Conservation (phyloP, 108 stramenopile species). For the Schizochytrium sp. region DNA sequence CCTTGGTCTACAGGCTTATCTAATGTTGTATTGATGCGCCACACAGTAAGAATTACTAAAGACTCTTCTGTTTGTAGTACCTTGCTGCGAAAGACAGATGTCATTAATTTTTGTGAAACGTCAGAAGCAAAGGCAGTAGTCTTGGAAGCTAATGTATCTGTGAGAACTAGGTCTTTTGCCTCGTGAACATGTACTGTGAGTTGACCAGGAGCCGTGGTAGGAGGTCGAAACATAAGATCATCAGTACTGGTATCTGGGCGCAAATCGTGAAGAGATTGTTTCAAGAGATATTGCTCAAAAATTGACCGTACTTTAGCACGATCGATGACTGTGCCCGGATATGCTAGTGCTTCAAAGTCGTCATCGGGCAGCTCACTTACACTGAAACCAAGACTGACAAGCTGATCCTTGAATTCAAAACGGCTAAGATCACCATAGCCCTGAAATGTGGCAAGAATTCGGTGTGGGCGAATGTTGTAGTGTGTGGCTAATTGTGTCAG, state of each 20-base stretch:
- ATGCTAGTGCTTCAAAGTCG: conserved; percentile 26
- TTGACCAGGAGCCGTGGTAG: not conserved
- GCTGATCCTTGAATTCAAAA: conserved; percentile 10
- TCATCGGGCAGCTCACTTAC: conserved; percentile 33
- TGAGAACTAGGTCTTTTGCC: conserved; percentile 35
- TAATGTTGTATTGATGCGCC: not conserved
- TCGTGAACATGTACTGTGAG: not conserved
- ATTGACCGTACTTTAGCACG: conserved; percentile 14
- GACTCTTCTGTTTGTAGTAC: not conserved
- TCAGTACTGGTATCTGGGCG: not conserved
- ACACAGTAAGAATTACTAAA: not conserved
- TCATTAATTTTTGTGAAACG: not conserved
- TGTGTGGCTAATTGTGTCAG: not conserved
- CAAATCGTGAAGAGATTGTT: not conserved
- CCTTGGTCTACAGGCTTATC: not conserved
- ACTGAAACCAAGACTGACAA: not conserved
- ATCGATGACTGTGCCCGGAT: not conserved
- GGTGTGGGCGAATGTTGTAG: not conserved
- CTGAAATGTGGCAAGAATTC: not conserved
- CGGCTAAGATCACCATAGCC: not conserved
- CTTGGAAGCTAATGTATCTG: too few species aligned
- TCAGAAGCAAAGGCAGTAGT: too few species aligned
- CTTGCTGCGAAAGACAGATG: not conserved
- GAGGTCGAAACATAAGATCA: conserved; percentile 27
- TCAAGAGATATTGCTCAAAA: conserved; percentile 39